Conservation (phyloP, 306 rosid species). For the Astragalus membranaceus region DNA sequence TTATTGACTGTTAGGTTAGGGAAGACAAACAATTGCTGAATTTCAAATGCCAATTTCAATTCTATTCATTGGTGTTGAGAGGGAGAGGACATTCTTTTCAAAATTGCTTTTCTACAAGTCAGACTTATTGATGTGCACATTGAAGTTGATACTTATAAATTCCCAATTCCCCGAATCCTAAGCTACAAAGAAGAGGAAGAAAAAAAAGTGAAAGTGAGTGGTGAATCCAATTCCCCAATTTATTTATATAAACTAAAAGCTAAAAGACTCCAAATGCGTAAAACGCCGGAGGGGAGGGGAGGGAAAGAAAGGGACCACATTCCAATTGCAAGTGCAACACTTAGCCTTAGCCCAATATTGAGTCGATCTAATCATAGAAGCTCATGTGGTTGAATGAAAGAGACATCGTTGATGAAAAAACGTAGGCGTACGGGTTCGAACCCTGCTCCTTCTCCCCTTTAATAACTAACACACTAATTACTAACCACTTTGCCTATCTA, state of each 20-base stretch:
- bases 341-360: not conserved
- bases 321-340: conserved; percentile 23
- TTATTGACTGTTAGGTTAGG: not conserved
- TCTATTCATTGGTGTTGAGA: not conserved
- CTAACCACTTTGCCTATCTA: no score
- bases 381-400: no score
- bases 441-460: no score
- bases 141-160: conserved; percentile 31
- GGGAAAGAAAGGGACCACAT: conserved; percentile 41
- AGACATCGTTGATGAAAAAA: no score
- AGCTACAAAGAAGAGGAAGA: conserved; percentile 22
- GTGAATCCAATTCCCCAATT: conserved; percentile 50
- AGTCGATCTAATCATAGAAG: conserved; percentile 26
- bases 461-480: no score
- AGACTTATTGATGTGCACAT: conserved; percentile 21
- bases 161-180: conserved; percentile 29
- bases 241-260: conserved; percentile 6
- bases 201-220: conserved; percentile 23
- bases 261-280: not conserved
- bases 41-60: not conserved
- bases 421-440: no score
- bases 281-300: conserved; percentile 3
- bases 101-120: conserved; percentile 28
- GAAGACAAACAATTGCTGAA: not conserved
- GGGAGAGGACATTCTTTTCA: not conserved